phyloP scores from a whole-genome alignment of 208 protist species.

The Trypanosoma congolense region DNA sequence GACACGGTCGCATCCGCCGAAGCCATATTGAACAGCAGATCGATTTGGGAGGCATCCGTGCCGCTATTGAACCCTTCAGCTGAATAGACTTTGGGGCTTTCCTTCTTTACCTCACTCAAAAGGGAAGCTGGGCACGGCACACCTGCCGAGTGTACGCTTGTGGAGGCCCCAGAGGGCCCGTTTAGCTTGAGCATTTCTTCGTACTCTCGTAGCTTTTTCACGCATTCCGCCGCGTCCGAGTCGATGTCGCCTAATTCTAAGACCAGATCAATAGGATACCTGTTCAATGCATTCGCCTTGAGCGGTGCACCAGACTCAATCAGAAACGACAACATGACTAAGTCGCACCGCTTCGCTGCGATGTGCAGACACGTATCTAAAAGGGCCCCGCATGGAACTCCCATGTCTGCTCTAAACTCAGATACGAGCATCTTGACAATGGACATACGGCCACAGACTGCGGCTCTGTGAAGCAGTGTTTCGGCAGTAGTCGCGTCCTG shows the following conservation, averaged over 20 bases:
- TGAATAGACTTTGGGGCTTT: too few species aligned
- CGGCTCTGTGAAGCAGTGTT: constrained; percentile 47
- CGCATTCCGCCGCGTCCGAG: background rate
- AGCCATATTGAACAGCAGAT: too few species aligned
- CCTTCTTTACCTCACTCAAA: too few species aligned
- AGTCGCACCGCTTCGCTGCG: constrained; percentile 24
- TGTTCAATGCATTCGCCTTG: constrained; percentile 10
- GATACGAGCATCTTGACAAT: constrained; percentile 49
- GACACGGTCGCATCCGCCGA: too few species aligned
- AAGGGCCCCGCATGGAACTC: constrained; percentile 41
- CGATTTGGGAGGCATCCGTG: background rate
- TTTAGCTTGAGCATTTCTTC: too few species aligned
- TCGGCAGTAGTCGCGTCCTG: constrained; percentile 23
- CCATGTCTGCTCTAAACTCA: constrained; percentile 58
- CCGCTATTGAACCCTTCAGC: background rate
- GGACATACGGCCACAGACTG: constrained; percentile 21
- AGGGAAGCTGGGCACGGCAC: too few species aligned
- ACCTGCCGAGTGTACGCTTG: too few species aligned
- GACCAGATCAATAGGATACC: constrained; percentile 18
- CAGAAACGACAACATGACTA: constrained; percentile 33
- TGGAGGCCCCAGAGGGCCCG: too few species aligned
- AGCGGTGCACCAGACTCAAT: background rate
- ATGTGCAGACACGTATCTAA: constrained; percentile 47
- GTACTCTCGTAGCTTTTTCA: background rate
- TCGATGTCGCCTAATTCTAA: background rate